phyloP scores from a whole-genome alignment of 805 yeast species.

The fission yeast (Schizosaccharomyces pombe) region DNA sequence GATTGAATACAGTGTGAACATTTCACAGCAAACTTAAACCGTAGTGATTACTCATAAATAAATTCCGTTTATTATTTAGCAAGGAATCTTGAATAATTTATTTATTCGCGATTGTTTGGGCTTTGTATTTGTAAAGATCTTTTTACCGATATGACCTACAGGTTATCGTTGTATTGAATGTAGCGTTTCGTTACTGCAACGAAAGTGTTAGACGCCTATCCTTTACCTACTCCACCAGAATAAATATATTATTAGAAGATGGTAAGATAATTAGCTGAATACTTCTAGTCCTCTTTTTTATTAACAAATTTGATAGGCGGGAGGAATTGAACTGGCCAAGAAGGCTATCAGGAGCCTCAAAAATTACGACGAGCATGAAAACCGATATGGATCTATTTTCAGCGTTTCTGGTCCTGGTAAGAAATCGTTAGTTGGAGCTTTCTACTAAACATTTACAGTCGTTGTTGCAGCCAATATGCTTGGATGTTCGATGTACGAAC shows the following conservation, averaged over 20 bases:
- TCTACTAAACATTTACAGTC: constrained; percentile 31
- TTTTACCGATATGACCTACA: no score
- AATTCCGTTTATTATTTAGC: no score
- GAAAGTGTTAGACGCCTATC: no score
- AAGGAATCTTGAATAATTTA: no score
- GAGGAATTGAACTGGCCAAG: constrained; percentile 91
- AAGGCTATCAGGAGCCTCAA: constrained; percentile 73
- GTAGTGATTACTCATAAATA: no score
- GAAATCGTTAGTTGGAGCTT: neutral
- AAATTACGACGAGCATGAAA: constrained; percentile 48
- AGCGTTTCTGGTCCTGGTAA: constrained; percentile 5
- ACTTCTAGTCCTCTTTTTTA: neutral
- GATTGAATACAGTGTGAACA: no score
- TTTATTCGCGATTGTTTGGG: no score
- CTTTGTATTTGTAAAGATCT: no score
- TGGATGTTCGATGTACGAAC: constrained; percentile 98
- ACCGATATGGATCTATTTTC: constrained; percentile 42
- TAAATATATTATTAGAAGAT: neutral
- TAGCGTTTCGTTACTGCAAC: no score
- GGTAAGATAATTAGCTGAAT: neutral
- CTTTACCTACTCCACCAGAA: no score
- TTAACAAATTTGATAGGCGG: constrained; percentile 33
- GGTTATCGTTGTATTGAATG: no score
- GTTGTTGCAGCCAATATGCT: constrained; percentile 95
- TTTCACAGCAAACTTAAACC: no score